phyloP scores from a whole-genome alignment of 768 basidiomycete species.

The Trametes punicea region DNA sequence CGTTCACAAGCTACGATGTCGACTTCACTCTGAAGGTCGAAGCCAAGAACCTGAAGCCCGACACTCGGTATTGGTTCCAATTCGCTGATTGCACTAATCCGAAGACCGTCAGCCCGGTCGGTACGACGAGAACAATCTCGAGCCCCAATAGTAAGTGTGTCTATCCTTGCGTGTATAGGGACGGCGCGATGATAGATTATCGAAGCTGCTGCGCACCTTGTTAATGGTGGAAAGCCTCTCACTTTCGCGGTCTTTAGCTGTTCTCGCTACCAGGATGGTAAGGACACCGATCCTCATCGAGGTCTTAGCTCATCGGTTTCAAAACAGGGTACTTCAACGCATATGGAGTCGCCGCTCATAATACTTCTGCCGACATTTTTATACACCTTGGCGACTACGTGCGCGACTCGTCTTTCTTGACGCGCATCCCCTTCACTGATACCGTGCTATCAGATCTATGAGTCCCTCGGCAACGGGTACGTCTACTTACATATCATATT shows the following conservation, averaged over 20 bases:
- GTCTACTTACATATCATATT: background rate
- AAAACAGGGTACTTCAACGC: slow-evolving; percentile 56
- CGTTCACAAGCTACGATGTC: slow-evolving; percentile 54
- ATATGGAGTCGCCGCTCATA: slow-evolving; percentile 53
- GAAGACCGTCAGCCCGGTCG: slow-evolving; percentile 42
- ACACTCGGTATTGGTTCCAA: slow-evolving; percentile 53
- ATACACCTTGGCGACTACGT: slow-evolving; percentile 61
- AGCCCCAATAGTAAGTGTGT: slow-evolving; percentile 40
- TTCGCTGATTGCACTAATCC: slow-evolving; percentile 54
- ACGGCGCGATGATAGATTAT: too few species aligned
- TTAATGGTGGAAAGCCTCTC: slow-evolving; percentile 52
- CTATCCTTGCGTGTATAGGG: background rate
- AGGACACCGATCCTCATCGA: background rate
- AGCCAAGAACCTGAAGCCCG: slow-evolving; percentile 45
- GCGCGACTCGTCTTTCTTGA: slow-evolving; percentile 15
- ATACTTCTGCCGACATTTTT: slow-evolving; percentile 50
- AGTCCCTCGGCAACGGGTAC: slow-evolving; percentile 37
- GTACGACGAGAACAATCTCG: slow-evolving; percentile 50
- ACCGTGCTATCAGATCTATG: slow-evolving; percentile 41
- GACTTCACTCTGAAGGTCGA: slow-evolving; percentile 62
- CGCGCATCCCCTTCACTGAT: background rate
- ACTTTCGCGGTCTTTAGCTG: slow-evolving; percentile 60
- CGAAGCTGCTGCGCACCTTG: slow-evolving; percentile 41
- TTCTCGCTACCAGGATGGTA: slow-evolving; percentile 50
- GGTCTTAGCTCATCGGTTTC: background rate